Conservation (phyloP, 2,329 filamentous ascomycete genomes). For the Curvularia sp. region DNA sequence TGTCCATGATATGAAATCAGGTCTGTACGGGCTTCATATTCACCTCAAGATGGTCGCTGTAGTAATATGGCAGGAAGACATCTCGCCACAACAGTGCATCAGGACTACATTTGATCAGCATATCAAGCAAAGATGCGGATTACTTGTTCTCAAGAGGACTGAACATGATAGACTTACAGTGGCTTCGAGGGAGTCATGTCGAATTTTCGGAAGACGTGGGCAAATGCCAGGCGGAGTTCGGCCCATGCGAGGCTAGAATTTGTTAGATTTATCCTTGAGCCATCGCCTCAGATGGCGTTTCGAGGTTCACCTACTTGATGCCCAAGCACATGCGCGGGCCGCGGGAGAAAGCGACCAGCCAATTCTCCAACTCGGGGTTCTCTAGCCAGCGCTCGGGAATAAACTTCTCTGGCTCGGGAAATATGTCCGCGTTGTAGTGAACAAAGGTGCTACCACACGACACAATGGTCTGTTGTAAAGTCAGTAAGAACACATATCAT, state of each 20-base stretch:
- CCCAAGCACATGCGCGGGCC: constrained; percentile 46
- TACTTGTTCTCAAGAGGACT: background rate
- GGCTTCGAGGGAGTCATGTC: constrained; percentile 32
- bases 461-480: constrained; percentile 29
- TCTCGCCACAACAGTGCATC: constrained; percentile 30
- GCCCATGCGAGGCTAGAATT: constrained; percentile 42
- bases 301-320: constrained; percentile 33
- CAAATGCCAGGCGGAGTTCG: constrained; percentile 43
- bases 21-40: constrained; percentile 18
- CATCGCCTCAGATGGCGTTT: background rate
- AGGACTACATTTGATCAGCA: constrained; percentile 23
- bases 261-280: background rate
- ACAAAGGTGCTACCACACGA: constrained; percentile 44
- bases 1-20: background rate
- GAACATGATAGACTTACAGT: constrained; percentile 23
- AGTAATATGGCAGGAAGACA: constrained; percentile 32
- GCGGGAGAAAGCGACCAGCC: constrained; percentile 45
- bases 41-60: constrained; percentile 30
- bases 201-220: constrained; percentile 41
- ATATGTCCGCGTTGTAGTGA: constrained; percentile 43
- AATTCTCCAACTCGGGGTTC: constrained; percentile 36
- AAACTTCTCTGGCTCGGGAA: constrained; percentile 39
- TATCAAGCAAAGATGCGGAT: background rate
- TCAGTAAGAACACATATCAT: background rate
- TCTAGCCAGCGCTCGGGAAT: constrained; percentile 45